phyloP scores from a whole-genome alignment of 306 rosid species.

The Rubus parviflorus region DNA sequence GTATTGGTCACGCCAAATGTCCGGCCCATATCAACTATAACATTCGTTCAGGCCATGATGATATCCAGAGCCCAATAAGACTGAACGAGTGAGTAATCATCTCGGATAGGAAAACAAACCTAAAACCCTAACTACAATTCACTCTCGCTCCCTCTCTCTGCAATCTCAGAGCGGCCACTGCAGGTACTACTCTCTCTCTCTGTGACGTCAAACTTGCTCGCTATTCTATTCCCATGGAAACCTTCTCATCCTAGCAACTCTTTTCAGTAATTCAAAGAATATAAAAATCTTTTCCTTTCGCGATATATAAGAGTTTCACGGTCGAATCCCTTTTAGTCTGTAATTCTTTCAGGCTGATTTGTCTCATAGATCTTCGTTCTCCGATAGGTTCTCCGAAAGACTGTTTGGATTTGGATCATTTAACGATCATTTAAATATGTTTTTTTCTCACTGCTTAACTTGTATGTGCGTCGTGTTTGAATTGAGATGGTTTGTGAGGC shows the following conservation, averaged over 20 bases:
- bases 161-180: constrained; percentile 13
- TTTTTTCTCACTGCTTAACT: neutral
- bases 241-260: neutral
- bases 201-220: neutral
- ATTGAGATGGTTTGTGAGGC: neutral
- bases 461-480: neutral
- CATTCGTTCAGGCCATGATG: neutral
- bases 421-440: no score
- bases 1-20: neutral
- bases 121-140: constrained; percentile 12
- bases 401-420: neutral
- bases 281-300: neutral
- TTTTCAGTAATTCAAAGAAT: neutral
- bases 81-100: neutral
- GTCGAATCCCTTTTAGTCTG: neutral
- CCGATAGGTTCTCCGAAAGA: neutral
- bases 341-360: neutral
- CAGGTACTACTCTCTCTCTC: constrained; percentile 6
- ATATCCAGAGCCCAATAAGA: constrained; percentile 4
- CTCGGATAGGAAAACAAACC: neutral
- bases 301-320: neutral
- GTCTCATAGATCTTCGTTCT: neutral
- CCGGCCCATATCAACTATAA: neutral
- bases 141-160: constrained; percentile 5
- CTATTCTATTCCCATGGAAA: neutral